Conservation (phyloP, 2,329 filamentous ascomycete genomes). For the Diaporthe citri region DNA sequence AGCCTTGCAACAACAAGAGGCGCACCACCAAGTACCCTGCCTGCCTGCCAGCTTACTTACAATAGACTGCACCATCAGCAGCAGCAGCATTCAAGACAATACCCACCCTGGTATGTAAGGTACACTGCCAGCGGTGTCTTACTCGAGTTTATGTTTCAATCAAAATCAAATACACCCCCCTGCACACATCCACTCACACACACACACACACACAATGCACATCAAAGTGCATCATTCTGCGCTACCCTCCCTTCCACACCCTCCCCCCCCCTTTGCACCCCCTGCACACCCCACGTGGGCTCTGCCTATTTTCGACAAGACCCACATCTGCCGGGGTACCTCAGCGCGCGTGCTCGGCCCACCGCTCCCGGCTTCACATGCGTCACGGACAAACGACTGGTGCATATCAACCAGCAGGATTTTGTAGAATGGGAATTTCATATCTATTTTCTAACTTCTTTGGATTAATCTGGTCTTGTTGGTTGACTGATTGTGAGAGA, state of each 20-base stretch:
- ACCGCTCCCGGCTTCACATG: conserved; percentile 11
- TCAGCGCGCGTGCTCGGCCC: conserved; percentile 8
- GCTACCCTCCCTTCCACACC: too few species aligned
- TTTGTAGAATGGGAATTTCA: conserved; percentile 1
- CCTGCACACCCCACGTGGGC: conserved; percentile 20
- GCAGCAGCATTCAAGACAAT: not conserved
- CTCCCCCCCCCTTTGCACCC: not conserved
- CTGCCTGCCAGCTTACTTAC: not conserved
- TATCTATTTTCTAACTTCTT: conserved; percentile 6
- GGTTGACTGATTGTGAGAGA: not conserved
- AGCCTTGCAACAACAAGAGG: conserved; percentile 3
- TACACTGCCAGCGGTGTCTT: conserved; percentile 11
- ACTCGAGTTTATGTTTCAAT: conserved; percentile 29
- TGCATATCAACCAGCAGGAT: not conserved
- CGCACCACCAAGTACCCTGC: not conserved
- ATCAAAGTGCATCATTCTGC: conserved; percentile 20
- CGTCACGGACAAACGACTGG: not conserved
- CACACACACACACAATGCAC: not conserved
- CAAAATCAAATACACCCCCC: conserved; percentile 2
- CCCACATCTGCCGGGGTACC: not conserved
- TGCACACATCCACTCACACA: not conserved
- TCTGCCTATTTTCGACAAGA: conserved; percentile 24
- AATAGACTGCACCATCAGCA: not conserved
- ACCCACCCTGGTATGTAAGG: not conserved
- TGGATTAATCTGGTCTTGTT: conserved; percentile 8